These are phyloP conservation scores for Pulicaria dysenterica DNA, from an alignment of 129 eudicot genomes.

Conservation along the genomic window DNA sequence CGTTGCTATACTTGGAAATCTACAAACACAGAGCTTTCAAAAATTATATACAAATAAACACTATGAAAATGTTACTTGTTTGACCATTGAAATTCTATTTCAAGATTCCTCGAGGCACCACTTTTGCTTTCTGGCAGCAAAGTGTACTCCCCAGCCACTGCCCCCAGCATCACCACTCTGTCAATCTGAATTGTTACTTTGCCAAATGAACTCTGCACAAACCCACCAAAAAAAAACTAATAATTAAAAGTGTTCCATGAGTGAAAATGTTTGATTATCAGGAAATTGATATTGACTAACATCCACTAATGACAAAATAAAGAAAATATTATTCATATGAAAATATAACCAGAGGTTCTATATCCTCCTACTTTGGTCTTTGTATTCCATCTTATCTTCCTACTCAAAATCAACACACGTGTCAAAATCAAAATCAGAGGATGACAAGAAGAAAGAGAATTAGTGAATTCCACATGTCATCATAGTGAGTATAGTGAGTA, in stretches of 20 bases:
- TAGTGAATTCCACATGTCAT: no score
- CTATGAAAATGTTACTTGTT: conserved; percentile 52
- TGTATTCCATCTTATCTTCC: no score
- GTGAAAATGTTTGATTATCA: no score
- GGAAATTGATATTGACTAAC: no score
- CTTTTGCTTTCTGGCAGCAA: conserved; percentile 97
- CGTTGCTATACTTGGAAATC: conserved; percentile 36
- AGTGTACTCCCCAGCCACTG: conserved; percentile 92
- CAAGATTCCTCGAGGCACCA: conserved; percentile 90
- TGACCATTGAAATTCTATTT: conserved; percentile 98
- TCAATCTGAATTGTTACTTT: conserved; percentile 98
- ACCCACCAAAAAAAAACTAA: not conserved
- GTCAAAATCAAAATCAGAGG: no score
- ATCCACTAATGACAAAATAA: no score
- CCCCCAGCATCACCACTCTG: conserved; percentile 97
- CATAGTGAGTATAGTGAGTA: no score
- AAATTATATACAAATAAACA: conserved; percentile 26
- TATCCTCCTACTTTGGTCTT: no score
- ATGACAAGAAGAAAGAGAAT: no score
- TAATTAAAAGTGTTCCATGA: not conserved
- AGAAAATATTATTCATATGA: no score
- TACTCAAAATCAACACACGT: no score
- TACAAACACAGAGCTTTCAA: conserved; percentile 27
- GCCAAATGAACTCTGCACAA: conserved; percentile 83
- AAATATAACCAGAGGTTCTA: no score